phyloP scores from a whole-genome alignment of 805 yeast species.

The Komagataella ulmi region DNA sequence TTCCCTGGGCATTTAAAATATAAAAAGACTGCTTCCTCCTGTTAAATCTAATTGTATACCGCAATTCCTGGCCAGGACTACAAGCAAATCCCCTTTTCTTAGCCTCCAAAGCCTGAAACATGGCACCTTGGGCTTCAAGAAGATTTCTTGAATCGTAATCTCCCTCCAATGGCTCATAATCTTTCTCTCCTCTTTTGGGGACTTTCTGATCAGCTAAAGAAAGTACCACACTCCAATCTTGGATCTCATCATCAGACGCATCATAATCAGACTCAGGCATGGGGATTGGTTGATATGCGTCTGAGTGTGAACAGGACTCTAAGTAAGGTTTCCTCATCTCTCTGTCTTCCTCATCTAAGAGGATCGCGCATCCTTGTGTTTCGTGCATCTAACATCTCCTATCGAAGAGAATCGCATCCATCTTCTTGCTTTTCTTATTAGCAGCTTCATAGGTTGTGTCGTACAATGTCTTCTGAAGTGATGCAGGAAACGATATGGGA shows the following conservation, averaged over 20 bases:
- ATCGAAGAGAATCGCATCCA: background rate
- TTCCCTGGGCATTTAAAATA: slow-evolving; percentile 47
- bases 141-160: slow-evolving; percentile 22
- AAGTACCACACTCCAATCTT: slow-evolving; percentile 37
- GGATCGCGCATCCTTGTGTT: background rate
- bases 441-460: background rate
- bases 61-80: slow-evolving; percentile 9
- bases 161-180: slow-evolving; percentile 45
- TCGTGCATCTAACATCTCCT: background rate
- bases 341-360: slow-evolving; percentile 1
- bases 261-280: background rate
- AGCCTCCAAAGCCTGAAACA: slow-evolving; percentile 50
- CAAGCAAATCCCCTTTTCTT: slow-evolving; percentile 30
- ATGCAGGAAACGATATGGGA: background rate
- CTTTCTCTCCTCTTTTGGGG: slow-evolving; percentile 77
- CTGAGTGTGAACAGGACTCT: background rate
- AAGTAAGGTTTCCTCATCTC: slow-evolving; percentile 3
- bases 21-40: slow-evolving; percentile 9
- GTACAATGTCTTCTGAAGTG: background rate
- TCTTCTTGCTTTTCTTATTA: background rate
- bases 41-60: slow-evolving; percentile 13
- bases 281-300: background rate
- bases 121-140: slow-evolving; percentile 43
- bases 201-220: slow-evolving; percentile 14
- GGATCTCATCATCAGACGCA: slow-evolving; percentile 17